phyloP scores from a whole-genome alignment of 371 early-diverging fungal genomes.

The Chytridium lagenaria region DNA sequence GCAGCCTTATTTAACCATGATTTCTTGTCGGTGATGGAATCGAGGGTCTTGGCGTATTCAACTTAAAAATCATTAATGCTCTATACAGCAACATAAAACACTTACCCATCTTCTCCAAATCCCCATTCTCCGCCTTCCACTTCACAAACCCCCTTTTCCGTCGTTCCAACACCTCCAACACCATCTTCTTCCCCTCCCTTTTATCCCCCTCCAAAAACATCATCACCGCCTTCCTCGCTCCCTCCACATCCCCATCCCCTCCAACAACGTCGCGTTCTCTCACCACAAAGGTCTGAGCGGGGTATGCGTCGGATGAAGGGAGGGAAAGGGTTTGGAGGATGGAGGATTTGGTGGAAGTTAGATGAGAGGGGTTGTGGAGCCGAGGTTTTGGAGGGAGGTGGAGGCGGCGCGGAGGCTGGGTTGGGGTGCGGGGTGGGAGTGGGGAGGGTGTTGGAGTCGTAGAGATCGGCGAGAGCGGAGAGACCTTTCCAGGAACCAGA shows the following conservation, averaged over 20 bases:
- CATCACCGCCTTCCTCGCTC: not conserved
- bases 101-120: conserved; percentile 14
- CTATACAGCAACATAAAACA: not conserved
- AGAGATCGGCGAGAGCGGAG: conserved; percentile 8
- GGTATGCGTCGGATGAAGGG: no score
- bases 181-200: not conserved
- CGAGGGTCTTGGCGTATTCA: not conserved
- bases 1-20: conserved; percentile 11
- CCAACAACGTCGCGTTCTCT: not conserved
- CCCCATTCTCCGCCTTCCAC: conserved; percentile 6
- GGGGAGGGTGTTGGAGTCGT: no score
- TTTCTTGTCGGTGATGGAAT: not conserved
- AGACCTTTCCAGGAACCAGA: conserved; percentile 14
- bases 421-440: not conserved
- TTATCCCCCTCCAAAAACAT: not conserved
- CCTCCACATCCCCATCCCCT: not conserved
- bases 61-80: no score
- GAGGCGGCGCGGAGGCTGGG: conserved; percentile 4
- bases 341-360: not conserved
- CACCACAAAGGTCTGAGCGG: no score
- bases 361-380: conserved; percentile 6
- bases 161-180: not conserved
- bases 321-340: no score
- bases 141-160: not conserved
- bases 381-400: not conserved